Percentiles rank a stretch among this genome's conserved stretches.
Conservation (phyloP, 257 asterid species). For the Rubia yunnanensis region DNA sequence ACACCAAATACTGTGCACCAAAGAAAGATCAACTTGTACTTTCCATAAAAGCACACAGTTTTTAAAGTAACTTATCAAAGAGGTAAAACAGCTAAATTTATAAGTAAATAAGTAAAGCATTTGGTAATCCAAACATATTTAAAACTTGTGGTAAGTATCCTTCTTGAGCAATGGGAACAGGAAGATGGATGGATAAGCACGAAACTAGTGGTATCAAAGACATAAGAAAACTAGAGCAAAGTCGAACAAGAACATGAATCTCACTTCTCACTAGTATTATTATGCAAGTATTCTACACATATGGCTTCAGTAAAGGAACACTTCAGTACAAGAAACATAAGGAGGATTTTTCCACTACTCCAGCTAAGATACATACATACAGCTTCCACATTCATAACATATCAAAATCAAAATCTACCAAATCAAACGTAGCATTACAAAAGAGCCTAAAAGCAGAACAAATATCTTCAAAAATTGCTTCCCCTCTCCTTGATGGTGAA, state of each 20-base stretch:
- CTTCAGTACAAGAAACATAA: neutral
- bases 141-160: too few species aligned
- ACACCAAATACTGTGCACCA: too few species aligned
- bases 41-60: too few species aligned
- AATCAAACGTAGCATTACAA: neutral
- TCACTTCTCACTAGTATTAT: neutral
- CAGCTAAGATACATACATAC: neutral
- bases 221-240: neutral
- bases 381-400: neutral
- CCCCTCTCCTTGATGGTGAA: slow-evolving; percentile 42
- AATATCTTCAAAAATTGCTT: slow-evolving; percentile 46
- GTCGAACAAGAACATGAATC: neutral
- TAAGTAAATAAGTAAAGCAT: too few species aligned
- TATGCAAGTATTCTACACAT: neutral
- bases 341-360: neutral
- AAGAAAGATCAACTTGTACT: too few species aligned
- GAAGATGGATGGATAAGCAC: too few species aligned
- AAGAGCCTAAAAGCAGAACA: slow-evolving; percentile 31
- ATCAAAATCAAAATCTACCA: neutral
- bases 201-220: neutral
- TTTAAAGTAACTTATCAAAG: too few species aligned
- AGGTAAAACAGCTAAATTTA: too few species aligned
- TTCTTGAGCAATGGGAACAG: too few species aligned
- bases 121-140: too few species aligned
- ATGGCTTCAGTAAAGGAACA: neutral